Evolutionary conservation across 495 filamentous ascomycete species (phyloP).

Genomic region (Aspergillus steynii): DNA sequence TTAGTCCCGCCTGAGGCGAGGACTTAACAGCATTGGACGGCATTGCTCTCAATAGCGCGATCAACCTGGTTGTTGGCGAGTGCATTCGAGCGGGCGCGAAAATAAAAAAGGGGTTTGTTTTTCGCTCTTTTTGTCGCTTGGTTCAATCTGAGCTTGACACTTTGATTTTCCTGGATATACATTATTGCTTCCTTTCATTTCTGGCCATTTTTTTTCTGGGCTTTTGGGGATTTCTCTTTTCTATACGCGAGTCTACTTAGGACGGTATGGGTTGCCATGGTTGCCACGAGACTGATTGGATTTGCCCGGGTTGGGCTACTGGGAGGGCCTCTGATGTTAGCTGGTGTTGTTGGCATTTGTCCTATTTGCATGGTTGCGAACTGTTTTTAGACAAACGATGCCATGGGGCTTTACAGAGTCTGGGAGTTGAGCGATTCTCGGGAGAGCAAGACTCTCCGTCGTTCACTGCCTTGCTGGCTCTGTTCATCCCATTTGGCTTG

Average conservation of each 20-base stretch:
- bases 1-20: conserved; percentile 8
- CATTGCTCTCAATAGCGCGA: conserved; percentile 9
- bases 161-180: conserved; percentile 6
- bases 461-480: neutral
- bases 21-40: conserved; percentile 14
- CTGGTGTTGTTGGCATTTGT: conserved; percentile 8
- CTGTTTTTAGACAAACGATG: conserved; percentile 11
- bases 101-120: conserved; percentile 3
- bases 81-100: conserved; percentile 12
- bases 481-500: neutral
- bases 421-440: neutral
- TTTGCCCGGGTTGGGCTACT: neutral
- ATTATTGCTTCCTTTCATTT: neutral
- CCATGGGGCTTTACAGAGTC: neutral
- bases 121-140: conserved; percentile 7
- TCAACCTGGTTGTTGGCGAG: conserved; percentile 11
- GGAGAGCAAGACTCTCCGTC: neutral
- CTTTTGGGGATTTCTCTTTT: neutral
- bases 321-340: conserved; percentile 4
- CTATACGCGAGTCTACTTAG: neutral
- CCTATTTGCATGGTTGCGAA: conserved; percentile 2
- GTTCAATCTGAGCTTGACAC: neutral
- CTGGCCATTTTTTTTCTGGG: neutral
- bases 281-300: neutral
- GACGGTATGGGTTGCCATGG: neutral